These are phyloP conservation scores for Aureobasidium musti DNA, from an alignment of 2,329 filamentous ascomycete genomes.

Conservation along the genomic window DNA sequence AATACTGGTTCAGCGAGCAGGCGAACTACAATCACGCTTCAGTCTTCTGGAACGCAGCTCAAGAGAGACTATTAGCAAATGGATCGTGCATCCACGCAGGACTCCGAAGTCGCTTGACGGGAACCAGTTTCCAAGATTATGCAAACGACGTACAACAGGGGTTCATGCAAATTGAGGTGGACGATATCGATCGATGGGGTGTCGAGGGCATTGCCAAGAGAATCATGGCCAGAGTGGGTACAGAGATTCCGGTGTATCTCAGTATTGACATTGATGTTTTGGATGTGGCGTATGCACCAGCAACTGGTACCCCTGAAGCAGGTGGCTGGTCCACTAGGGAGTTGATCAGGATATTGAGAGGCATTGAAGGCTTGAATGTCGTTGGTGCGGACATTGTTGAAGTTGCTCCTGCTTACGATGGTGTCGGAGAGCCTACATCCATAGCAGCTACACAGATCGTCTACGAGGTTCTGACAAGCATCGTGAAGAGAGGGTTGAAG, in stretches of 20 bases:
- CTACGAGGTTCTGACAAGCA: conserved; percentile 80
- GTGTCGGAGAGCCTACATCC: conserved; percentile 74
- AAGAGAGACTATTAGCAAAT: conserved; percentile 76
- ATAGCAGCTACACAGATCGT: conserved; percentile 83
- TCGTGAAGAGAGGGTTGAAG: conserved; percentile 54
- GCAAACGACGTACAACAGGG: conserved; percentile 71
- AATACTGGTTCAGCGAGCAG: conserved; percentile 71
- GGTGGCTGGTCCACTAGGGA: conserved; percentile 91
- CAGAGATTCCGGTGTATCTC: conserved; percentile 73
- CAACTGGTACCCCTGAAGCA: conserved; percentile 84
- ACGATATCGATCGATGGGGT: conserved; percentile 84
- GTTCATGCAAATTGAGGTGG: conserved; percentile 74
- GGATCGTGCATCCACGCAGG: conserved; percentile 77
- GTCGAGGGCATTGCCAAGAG: conserved; percentile 66
- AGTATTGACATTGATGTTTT: conserved; percentile 82
- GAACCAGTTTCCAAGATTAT: conserved; percentile 66
- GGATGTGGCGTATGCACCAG: conserved; percentile 66
- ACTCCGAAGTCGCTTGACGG: conserved; percentile 69
- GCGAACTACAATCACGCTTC: conserved; percentile 81
- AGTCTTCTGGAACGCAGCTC: conserved; percentile 86
- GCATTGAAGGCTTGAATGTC: conserved; percentile 78
- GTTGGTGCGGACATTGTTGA: conserved; percentile 90
- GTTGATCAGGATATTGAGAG: conserved; percentile 78
- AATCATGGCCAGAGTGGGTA: conserved; percentile 62
- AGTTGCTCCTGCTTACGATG: conserved; percentile 82